Base-by-base conservation (phyloP, 352 stramenopile genomes). In the Phytopythium aichiense region DNA sequence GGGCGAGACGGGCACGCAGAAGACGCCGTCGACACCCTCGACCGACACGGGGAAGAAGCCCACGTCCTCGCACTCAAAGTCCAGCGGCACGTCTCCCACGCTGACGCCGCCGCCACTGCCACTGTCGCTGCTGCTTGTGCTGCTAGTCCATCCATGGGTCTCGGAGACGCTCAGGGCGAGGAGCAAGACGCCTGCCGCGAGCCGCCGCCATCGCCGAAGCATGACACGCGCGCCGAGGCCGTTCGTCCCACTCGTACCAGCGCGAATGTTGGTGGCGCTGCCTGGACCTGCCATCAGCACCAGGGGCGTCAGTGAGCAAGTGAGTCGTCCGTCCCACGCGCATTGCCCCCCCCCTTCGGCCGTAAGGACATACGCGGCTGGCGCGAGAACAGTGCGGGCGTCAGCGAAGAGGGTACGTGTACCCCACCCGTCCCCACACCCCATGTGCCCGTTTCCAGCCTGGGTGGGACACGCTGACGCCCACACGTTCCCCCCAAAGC, bases 1-100 rank as follows among this genome's bases (percentile, higher is more conserved):
- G 33, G 72, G 60, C 33, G 57, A 43, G 43, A 75, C 43, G 2
- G 61, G 57, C 33, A 84, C 63, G 56, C 77, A 87, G 56, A 76
- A 87, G 23, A 72, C 56, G n/a, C 66, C 71, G 13, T 30, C 23
- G 18, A 72, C 57, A 42, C 75, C 75, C 33, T 60, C 61, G 15
- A 87, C 75, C 7, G 31, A 65, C 33, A 83, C 73, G 43, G 64
- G 50, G 51, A 31, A 57, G 51, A 45, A 57, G 18, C 51, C 51
- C 20, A 31, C 51, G 33, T 57, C 51, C 51, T 42, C 51, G 51
- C 51, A 57, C 51, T 45, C 18, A 25, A 37, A 38, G 25, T 37
- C 49, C 25, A 22, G 9, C 23, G 22, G 22, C 2, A 45, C 7
- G 28, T 37, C 49, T 22, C 28, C 48, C 5, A 54, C 48, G 23